Conservation (phyloP, 331 rosid species). For the Malus hybrid region DNA sequence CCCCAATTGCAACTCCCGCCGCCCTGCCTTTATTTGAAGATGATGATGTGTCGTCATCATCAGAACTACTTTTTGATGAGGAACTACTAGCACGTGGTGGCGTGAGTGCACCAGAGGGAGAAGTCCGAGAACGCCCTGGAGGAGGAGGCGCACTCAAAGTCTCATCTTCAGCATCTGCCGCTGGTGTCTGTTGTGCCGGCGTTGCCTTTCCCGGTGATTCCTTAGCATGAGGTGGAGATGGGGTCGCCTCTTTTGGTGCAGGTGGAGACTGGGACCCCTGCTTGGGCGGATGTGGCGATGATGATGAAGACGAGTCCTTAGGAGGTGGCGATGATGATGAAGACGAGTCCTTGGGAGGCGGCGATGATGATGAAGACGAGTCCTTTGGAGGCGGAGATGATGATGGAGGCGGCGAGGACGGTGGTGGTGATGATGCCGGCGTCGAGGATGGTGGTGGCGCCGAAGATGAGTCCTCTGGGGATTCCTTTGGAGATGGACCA, state of each 20-base stretch:
- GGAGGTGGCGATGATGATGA: not conserved
- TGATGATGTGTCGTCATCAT: not conserved
- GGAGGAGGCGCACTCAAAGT: not conserved
- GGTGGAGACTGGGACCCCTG: not conserved
- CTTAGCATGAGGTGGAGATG: not conserved
- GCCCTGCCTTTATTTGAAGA: not conserved
- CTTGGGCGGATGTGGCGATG: slow-evolving; percentile 17
- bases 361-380: not conserved
- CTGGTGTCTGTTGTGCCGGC: not conserved
- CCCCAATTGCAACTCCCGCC: slow-evolving; percentile 40
- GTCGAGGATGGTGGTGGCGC: slow-evolving; percentile 17
- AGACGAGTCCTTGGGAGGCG: not conserved
- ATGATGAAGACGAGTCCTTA: not conserved
- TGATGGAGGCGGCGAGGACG: not conserved
- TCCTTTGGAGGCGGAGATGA: not conserved
- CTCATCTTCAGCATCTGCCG: not conserved
- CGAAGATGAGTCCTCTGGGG: not conserved
- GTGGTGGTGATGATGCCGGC: slow-evolving; percentile 13
- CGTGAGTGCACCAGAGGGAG: not conserved
- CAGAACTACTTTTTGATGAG: not conserved
- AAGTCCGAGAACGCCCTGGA: not conserved
- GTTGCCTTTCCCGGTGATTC: slow-evolving; percentile 1
- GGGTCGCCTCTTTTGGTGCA: not conserved
- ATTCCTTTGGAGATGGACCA: slow-evolving; percentile 7
- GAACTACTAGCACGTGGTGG: not conserved